Evolutionary conservation across 345 rosid genomes (phyloP).

Genomic region (Microcos paniculata): DNA sequence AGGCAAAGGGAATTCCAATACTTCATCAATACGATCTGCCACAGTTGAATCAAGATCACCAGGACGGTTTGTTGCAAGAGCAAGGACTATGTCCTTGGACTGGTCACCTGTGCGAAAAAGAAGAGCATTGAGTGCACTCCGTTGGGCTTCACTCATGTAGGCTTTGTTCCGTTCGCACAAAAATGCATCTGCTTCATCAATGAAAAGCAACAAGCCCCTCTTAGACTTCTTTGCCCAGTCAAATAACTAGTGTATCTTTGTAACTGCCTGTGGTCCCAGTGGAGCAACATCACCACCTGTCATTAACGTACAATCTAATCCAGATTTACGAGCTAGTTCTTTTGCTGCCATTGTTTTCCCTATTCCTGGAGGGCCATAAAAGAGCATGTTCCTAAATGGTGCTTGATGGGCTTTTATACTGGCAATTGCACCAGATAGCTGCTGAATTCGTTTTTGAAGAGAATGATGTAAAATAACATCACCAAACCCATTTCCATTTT

Average conservation of each 20-base stretch:
- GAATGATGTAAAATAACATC: constrained; percentile 90
- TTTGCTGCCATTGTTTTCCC: constrained; percentile 99
- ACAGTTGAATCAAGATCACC: too few species aligned
- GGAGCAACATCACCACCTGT: constrained; percentile 99
- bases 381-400: constrained; percentile 91
- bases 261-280: constrained; percentile 95
- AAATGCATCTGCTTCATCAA: constrained; percentile 99
- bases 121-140: constrained; percentile 92
- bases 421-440: constrained; percentile 87
- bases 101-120: constrained; percentile 95
- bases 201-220: constrained; percentile 83
- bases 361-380: too few species aligned
- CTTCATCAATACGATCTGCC: constrained; percentile 88
- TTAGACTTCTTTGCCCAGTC: constrained; percentile 95
- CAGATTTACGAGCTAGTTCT: constrained; percentile 86
- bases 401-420: constrained; percentile 95
- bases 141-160: constrained; percentile 97
- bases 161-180: constrained; percentile 94
- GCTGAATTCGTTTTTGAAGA: constrained; percentile 81
- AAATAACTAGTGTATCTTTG: constrained; percentile 93
- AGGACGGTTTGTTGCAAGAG: constrained; percentile 94
- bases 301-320: constrained; percentile 98
- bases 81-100: constrained; percentile 91
- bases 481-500: constrained; percentile 74
- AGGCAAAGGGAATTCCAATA: constrained; percentile 86